Conservation (phyloP, 1,139 yeast species). For the Yamadazyma pseudoaaseri region DNA sequence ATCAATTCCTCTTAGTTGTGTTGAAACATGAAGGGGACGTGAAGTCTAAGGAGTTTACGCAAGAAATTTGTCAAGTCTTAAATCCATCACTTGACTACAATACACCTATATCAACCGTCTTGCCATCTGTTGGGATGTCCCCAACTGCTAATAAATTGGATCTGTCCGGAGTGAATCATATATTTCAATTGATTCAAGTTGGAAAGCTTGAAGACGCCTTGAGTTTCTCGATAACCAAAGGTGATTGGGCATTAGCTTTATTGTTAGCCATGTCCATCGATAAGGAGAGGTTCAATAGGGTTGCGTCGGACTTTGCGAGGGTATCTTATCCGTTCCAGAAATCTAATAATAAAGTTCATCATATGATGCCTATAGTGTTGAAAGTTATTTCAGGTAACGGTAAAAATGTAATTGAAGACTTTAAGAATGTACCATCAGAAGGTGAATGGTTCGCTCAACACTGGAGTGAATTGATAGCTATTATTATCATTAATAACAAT, state of each 20-base stretch:
- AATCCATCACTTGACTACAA: slow-evolving; percentile 36
- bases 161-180: slow-evolving; percentile 31
- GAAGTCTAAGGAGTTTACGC: slow-evolving; percentile 23
- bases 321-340: slow-evolving; percentile 37
- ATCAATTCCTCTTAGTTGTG: slow-evolving; percentile 27
- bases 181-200: slow-evolving; percentile 44
- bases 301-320: slow-evolving; percentile 49
- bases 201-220: slow-evolving; percentile 74
- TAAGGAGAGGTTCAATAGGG: slow-evolving; percentile 56
- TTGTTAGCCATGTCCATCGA: slow-evolving; percentile 68
- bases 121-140: slow-evolving; percentile 20
- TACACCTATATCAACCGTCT: slow-evolving; percentile 13
- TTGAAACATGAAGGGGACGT: slow-evolving; percentile 32
- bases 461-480: slow-evolving; percentile 52
- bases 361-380: slow-evolving; percentile 60
- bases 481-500: slow-evolving; percentile 42
- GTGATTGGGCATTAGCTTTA: slow-evolving; percentile 79
- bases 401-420: slow-evolving; percentile 50
- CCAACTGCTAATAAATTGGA: slow-evolving; percentile 38
- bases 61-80: slow-evolving; percentile 27
- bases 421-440: slow-evolving; percentile 38
- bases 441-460: slow-evolving; percentile 50
- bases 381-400: slow-evolving; percentile 67
- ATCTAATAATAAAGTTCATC: slow-evolving; percentile 43
- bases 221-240: slow-evolving; percentile 55